Percentiles rank a stretch among this genome's conserved stretches.
phyloP scores from a whole-genome alignment of 495 filamentous ascomycete species.

The Staphylotrichum tortipilum region DNA sequence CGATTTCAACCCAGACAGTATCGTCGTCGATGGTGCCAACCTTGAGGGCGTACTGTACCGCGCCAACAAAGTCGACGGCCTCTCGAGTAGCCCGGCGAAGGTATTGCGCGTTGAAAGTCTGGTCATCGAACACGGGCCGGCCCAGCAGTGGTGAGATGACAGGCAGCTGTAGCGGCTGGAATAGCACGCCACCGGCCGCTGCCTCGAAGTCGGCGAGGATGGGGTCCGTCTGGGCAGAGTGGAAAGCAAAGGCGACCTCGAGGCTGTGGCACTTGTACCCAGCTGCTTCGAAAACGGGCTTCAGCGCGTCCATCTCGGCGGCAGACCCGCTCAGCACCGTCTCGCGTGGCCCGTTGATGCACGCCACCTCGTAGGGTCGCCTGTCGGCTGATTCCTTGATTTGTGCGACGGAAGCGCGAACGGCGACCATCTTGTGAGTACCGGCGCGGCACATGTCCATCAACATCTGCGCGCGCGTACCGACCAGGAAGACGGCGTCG shows the following conservation, averaged over 20 bases:
- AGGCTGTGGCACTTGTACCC: slow-evolving; percentile 61
- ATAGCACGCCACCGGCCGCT: slow-evolving; percentile 48
- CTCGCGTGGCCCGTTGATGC: slow-evolving; percentile 53
- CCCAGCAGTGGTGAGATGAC: slow-evolving; percentile 66
- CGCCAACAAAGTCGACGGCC: slow-evolving; percentile 64
- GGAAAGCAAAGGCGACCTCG: slow-evolving; percentile 71
- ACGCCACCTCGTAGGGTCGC: slow-evolving; percentile 39
- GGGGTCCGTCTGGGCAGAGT: slow-evolving; percentile 68
- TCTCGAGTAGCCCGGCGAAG: slow-evolving; percentile 59
- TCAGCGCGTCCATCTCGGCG: slow-evolving; percentile 49
- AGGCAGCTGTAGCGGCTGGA: slow-evolving; percentile 52
- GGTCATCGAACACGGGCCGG: slow-evolving; percentile 47
- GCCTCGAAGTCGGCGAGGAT: slow-evolving; percentile 59
- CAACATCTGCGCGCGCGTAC: slow-evolving; percentile 64
- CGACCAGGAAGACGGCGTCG: slow-evolving; percentile 75
- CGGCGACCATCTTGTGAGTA: slow-evolving; percentile 62
- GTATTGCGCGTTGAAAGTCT: slow-evolving; percentile 51
- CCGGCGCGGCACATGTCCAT: slow-evolving; percentile 59
- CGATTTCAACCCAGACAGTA: slow-evolving; percentile 57
- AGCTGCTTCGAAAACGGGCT: slow-evolving; percentile 46
- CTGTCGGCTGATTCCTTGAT: slow-evolving; percentile 22
- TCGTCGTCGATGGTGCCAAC: slow-evolving; percentile 42
- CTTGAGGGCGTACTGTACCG: slow-evolving; percentile 49
- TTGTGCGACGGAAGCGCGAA: slow-evolving; percentile 38
- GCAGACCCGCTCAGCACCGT: slow-evolving; percentile 52